phyloP scores from a whole-genome alignment of 768 basidiomycete genomes.

The Boletellus ananiceps region DNA sequence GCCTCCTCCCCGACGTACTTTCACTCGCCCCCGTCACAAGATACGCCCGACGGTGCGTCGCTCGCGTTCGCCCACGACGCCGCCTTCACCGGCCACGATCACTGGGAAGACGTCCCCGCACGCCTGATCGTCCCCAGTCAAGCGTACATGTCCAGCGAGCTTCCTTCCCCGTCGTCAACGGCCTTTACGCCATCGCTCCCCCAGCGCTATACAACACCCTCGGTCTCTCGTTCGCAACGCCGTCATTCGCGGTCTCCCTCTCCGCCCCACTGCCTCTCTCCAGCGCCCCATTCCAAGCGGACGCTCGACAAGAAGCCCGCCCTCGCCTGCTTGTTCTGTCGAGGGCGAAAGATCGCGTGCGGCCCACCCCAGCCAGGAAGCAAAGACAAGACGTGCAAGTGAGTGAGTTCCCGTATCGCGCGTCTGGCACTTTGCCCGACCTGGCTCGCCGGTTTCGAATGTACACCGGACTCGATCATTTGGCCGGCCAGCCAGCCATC shows the following conservation, averaged over 20 bases:
- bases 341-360: slow-evolving; percentile 66
- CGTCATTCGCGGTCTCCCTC: slow-evolving; percentile 27
- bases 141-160: slow-evolving; percentile 19
- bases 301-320: slow-evolving; percentile 50
- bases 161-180: slow-evolving; percentile 4
- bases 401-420: slow-evolving; percentile 28
- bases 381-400: slow-evolving; percentile 62
- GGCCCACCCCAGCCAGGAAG: slow-evolving; percentile 53
- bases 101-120: slow-evolving; percentile 20
- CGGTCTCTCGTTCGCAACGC: slow-evolving; percentile 19
- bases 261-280: slow-evolving; percentile 20
- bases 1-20: slow-evolving; percentile 21
- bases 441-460: slow-evolving; percentile 12
- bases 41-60: slow-evolving; percentile 12
- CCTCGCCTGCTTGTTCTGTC: slow-evolving; percentile 61
- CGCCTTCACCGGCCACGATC: slow-evolving; percentile 13
- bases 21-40: slow-evolving; percentile 5
- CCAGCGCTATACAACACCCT: slow-evolving; percentile 10
- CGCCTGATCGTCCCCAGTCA: slow-evolving; percentile 6
- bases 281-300: slow-evolving; percentile 22
- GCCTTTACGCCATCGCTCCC: slow-evolving; percentile 11
- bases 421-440: neutral
- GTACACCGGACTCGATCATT: slow-evolving; percentile 1
- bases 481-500: slow-evolving; percentile 5
- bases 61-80: slow-evolving; percentile 9